Conservation (phyloP, 2,329 filamentous ascomycete genomes). For the Cercospora canescens region DNA sequence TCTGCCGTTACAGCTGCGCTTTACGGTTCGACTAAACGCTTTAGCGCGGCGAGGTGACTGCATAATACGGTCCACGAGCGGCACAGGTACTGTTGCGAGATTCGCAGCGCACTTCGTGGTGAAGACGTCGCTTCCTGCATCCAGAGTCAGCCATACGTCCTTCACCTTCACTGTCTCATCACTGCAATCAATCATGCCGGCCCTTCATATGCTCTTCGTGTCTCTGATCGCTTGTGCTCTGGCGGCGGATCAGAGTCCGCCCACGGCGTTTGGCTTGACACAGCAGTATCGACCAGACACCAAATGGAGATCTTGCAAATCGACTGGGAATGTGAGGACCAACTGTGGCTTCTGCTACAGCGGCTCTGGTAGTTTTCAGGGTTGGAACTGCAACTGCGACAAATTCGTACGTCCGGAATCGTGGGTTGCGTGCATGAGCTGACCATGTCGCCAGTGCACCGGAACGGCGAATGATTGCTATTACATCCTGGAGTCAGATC, state of each 20-base stretch:
- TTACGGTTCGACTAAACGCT: background rate
- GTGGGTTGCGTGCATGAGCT: background rate
- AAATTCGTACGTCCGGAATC: conserved; percentile 9
- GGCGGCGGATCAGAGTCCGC: conserved; percentile 8
- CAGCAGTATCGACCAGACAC: conserved; percentile 11
- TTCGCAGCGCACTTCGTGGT: background rate
- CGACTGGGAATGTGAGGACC: conserved; percentile 2
- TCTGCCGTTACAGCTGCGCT: background rate
- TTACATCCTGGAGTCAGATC: conserved; percentile 9
- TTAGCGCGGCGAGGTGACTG: background rate
- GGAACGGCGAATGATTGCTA: conserved; percentile 10
- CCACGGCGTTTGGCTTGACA: conserved; percentile 2
- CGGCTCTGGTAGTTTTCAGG: background rate
- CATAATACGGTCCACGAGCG: background rate
- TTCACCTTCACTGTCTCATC: background rate
- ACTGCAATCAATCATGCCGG: background rate
- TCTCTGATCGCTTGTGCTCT: background rate
- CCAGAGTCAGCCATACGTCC: background rate
- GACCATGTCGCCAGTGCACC: conserved; percentile 3
- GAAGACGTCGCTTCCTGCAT: background rate
- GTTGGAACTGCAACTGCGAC: conserved; percentile 14
- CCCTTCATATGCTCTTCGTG: background rate
- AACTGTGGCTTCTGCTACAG: conserved; percentile 15
- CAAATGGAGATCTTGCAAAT: conserved; percentile 1
- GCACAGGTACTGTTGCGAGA: background rate